These are phyloP conservation scores for Bryoglossum gracile DNA, from an alignment of 495 filamentous ascomycete species.

Conservation along the genomic window DNA sequence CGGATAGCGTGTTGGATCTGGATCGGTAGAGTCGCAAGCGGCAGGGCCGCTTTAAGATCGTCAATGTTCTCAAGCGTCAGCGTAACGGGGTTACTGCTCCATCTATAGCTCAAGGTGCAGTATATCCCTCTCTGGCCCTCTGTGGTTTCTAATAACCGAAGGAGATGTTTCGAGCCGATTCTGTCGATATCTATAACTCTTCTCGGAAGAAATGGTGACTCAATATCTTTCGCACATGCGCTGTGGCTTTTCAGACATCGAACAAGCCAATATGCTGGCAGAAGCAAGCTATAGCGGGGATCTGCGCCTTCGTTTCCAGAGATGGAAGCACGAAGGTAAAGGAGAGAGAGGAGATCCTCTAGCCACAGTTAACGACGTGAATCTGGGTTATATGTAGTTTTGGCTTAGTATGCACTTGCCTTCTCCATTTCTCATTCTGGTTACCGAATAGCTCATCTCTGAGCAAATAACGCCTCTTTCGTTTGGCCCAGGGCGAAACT, in stretches of 20 bases:
- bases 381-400: conserved; percentile 2
- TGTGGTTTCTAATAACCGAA: conserved; percentile 1
- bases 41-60: background rate
- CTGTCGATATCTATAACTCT: conserved; percentile 3
- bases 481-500: background rate
- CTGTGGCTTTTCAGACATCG: conserved; percentile 5
- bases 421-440: conserved; percentile 2
- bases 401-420: conserved; percentile 2
- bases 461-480: conserved; percentile 5
- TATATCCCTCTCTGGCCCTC: conserved; percentile 2
- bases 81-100: conserved; percentile 1
- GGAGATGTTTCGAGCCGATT: background rate
- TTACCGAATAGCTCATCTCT: conserved; percentile 1
- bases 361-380: background rate
- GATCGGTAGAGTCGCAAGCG: background rate
- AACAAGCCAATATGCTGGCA: conserved; percentile 4
- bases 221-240: background rate
- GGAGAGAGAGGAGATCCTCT: conserved; percentile 1
- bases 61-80: background rate
- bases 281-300: background rate
- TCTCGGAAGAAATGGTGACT: background rate
- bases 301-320: conserved; percentile 1
- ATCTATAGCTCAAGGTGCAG: conserved; percentile 5
- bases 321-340: conserved; percentile 1
- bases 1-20: conserved; percentile 1